These are phyloP conservation scores for Teratosphaeria pseudoeucalypti DNA, from an alignment of 2,329 filamentous ascomycete genomes.

Conservation along the genomic window DNA sequence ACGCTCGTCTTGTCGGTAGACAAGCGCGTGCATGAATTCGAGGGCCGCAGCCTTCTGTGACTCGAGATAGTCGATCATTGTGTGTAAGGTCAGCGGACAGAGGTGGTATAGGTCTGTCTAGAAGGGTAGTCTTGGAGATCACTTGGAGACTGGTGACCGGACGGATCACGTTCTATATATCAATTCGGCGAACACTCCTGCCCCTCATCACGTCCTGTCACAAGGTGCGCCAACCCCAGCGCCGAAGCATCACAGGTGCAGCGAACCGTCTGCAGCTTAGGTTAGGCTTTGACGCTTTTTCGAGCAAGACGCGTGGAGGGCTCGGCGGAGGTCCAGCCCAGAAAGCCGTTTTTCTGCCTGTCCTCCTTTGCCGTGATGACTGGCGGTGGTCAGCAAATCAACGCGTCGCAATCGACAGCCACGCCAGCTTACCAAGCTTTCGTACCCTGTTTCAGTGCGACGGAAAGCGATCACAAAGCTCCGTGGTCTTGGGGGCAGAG, in stretches of 20 bases:
- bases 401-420: not conserved
- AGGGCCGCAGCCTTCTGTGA: constrained; percentile 4
- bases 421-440: not conserved
- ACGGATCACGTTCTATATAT: not conserved
- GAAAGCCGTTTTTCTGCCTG: not conserved
- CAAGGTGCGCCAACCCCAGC: not conserved
- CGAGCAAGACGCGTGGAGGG: not conserved
- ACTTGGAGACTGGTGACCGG: not conserved
- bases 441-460: not conserved
- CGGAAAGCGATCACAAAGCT: not conserved
- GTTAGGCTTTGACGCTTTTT: not conserved
- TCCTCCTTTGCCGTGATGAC: not conserved
- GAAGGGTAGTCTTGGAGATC: not conserved
- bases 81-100: not conserved
- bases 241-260: not conserved
- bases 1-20: constrained; percentile 9
- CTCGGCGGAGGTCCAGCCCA: not conserved
- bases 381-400: not conserved
- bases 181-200: not conserved
- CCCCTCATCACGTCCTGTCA: not conserved
- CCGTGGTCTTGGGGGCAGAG: not conserved
- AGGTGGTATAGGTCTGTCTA: not conserved
- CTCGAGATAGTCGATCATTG: not conserved
- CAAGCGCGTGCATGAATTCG: constrained; percentile 7
- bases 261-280: not conserved